A percentile compares a stretch with the other conserved stretches of the same genome.
Evolutionary conservation across 805 yeast species (phyloP).

Genomic region (Candida dajiaensis): DNA sequence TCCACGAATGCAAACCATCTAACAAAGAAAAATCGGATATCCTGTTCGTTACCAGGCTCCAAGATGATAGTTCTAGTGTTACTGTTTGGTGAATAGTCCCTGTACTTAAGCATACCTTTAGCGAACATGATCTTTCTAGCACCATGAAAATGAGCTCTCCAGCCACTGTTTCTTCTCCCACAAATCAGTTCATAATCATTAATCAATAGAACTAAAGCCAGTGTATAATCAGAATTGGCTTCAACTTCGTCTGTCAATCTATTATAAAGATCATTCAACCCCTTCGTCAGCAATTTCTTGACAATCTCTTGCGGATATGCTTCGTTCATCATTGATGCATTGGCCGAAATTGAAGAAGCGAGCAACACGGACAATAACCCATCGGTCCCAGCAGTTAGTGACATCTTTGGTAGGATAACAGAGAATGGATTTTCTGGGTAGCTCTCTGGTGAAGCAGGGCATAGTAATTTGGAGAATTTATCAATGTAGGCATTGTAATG

Average conservation of each 20-base stretch:
- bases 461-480: slow-evolving; percentile 54
- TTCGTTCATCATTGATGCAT: slow-evolving; percentile 17
- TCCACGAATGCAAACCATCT: slow-evolving; percentile 70
- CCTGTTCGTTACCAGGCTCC: slow-evolving; percentile 14
- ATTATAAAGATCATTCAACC: slow-evolving; percentile 50
- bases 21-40: slow-evolving; percentile 43
- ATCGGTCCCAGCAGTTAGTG: slow-evolving; percentile 51
- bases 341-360: slow-evolving; percentile 43
- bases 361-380: slow-evolving; percentile 49
- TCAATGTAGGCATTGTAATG: slow-evolving; percentile 58
- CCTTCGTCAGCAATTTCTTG: slow-evolving; percentile 47
- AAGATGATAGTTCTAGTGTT: slow-evolving; percentile 7
- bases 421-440: slow-evolving; percentile 63
- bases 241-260: slow-evolving; percentile 44
- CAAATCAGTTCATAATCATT: slow-evolving; percentile 50
- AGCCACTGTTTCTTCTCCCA: slow-evolving; percentile 36
- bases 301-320: slow-evolving; percentile 31
- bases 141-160: slow-evolving; percentile 63
- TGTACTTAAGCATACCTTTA: slow-evolving; percentile 28
- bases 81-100: slow-evolving; percentile 1
- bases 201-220: slow-evolving; percentile 55
- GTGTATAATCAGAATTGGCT: slow-evolving; percentile 58
- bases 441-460: slow-evolving; percentile 55
- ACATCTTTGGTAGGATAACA: slow-evolving; percentile 60
- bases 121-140: slow-evolving; percentile 60